Base-by-base conservation (phyloP, 176 grass and related monocot genomes). In the Lolium perenne region DNA sequence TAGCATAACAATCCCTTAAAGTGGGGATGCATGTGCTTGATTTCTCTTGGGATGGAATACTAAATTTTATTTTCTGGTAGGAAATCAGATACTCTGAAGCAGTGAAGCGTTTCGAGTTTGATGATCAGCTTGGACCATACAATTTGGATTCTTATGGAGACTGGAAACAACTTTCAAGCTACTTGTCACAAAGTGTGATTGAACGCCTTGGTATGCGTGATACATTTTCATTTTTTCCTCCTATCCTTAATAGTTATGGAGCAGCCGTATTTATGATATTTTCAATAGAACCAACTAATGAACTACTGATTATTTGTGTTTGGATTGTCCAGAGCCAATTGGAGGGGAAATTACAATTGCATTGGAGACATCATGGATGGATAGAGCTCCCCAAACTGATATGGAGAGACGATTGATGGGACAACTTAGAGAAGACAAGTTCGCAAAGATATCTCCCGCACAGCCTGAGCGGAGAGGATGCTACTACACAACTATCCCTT, bases 281-380 rank as follows among this genome's bases (percentile, higher is more conserved):
- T 55, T 80, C 3, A n/a, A 82, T 80, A 53, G 38, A 71, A 79
- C 55, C 1, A 68, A 26, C n/a, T 84, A 86, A 45, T 32, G 78
- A 21, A 40, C 3, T 60, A 38, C 16, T 38, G 18, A 10, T 74
- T 71, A 68, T 65, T 43, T 35, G 2, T 74, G 14, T 49, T 86
- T 87, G 17, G 26, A 77, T 69, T 54, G 47, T 87, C 8, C 69
- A 98, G 95, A 95, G 58, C 95, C 91, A 83, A 86, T 98, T 82
- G 95, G 93, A 86, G 84, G 90, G 71, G 95, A 98, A 73, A 95
- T 98, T 81, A 88, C 91, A 86, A 93, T 98, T 82, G 89, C 87
- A 41, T 88, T 77, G 81, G 93, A 98, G 78, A 82, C 90, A 77
- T 92, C 80, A 89, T 83, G 89, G 76, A 82, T 95, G 18, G 86